phyloP scores from a whole-genome alignment of 1,284 basidiomycete species.

The Ceratobasidium sp. region DNA sequence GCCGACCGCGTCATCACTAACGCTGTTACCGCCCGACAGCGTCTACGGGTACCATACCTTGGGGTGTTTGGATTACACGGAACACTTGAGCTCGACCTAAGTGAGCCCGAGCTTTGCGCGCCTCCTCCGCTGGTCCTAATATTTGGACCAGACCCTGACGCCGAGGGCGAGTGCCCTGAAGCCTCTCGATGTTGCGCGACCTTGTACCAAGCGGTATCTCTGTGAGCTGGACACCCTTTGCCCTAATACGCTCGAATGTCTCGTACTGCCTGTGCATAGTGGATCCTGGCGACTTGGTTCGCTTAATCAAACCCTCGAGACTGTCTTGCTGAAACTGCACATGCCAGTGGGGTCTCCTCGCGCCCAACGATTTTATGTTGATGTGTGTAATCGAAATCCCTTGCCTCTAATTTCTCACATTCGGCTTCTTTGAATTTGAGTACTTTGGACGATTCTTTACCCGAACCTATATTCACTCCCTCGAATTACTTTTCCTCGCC shows the following conservation, averaged over 20 bases:
- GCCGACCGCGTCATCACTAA: neutral
- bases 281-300: slow-evolving; percentile 26
- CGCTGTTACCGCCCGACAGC: neutral
- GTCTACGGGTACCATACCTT: neutral
- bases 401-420: slow-evolving; percentile 1
- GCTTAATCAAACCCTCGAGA: slow-evolving; percentile 22
- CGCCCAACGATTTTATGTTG: too few species aligned
- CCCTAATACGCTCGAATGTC: slow-evolving; percentile 23
- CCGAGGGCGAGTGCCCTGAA: slow-evolving; percentile 4
- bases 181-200: neutral
- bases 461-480: neutral
- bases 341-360: slow-evolving; percentile 21
- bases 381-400: neutral
- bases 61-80: slow-evolving; percentile 13
- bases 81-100: slow-evolving; percentile 17
- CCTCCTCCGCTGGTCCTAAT: neutral
- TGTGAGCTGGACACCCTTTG: neutral
- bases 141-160: slow-evolving; percentile 28
- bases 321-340: slow-evolving; percentile 25
- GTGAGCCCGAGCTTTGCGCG: slow-evolving; percentile 1
- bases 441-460: slow-evolving; percentile 7
- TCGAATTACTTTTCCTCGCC: neutral
- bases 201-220: slow-evolving; percentile 8
- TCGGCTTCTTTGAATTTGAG: slow-evolving; percentile 8
- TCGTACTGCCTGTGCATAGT: slow-evolving; percentile 29